These are phyloP conservation scores for Ustilago loliicola DNA, from an alignment of 1,284 basidiomycete genomes.

Conservation along the genomic window DNA sequence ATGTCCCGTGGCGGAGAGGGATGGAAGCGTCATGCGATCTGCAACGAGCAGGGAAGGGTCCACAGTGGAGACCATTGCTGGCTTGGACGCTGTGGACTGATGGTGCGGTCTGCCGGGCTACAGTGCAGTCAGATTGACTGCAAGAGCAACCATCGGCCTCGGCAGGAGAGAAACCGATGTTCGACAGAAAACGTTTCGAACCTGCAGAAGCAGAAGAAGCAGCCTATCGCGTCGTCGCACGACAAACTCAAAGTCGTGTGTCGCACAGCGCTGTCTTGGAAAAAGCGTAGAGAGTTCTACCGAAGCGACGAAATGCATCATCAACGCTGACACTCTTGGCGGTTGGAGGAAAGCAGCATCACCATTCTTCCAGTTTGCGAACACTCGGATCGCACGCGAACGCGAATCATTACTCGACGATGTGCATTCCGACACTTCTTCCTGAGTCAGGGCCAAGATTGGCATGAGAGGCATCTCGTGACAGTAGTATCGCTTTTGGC, in stretches of 20 bases:
- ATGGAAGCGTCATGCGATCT: slow-evolving; percentile 2
- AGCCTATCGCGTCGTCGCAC: slow-evolving; percentile 10
- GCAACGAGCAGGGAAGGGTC: background rate
- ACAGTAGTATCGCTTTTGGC: background rate
- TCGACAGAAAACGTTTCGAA: slow-evolving; percentile 7
- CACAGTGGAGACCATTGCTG: background rate
- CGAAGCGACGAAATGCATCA: slow-evolving; percentile 9
- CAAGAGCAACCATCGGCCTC: background rate
- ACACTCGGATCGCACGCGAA: slow-evolving; percentile 1
- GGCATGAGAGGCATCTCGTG: background rate
- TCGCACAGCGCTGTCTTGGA: slow-evolving; percentile 9
- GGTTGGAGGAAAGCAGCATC: background rate
- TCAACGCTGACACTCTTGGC: slow-evolving; percentile 21
- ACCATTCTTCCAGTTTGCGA: background rate
- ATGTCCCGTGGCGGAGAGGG: background rate
- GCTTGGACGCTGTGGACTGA: background rate
- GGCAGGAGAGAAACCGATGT: background rate
- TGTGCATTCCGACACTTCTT: slow-evolving; percentile 9
- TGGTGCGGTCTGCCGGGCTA: background rate
- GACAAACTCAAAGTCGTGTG: slow-evolving; percentile 7
- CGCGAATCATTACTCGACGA: background rate
- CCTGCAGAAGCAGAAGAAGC: background rate
- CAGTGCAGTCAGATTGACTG: background rate
- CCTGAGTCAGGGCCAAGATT: slow-evolving; percentile 18
- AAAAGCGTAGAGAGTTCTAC: slow-evolving; percentile 10